These are phyloP conservation scores for Globisporangium sylvaticum DNA, from an alignment of 352 stramenopile genomes.

Conservation along the genomic window DNA sequence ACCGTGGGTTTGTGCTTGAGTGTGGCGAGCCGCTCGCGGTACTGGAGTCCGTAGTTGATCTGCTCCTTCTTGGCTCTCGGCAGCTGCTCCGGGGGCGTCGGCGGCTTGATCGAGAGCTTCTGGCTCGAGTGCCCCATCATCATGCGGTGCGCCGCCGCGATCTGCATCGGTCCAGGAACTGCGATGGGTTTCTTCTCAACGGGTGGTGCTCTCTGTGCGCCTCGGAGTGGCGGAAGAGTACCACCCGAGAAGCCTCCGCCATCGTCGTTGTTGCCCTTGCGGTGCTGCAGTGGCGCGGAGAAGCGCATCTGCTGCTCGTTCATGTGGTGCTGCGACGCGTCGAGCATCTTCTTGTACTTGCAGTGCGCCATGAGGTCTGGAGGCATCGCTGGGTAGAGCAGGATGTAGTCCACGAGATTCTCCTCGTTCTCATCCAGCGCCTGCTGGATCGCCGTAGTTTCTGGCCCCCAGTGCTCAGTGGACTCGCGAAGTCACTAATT, in stretches of 20 bases:
- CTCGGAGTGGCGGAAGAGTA: slow-evolving; percentile 46
- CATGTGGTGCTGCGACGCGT: slow-evolving; percentile 74
- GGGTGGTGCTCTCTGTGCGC: slow-evolving; percentile 28
- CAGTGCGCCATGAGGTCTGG: slow-evolving; percentile 25
- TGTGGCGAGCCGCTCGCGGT: slow-evolving; percentile 66
- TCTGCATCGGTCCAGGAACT: slow-evolving; percentile 62
- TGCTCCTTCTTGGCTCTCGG: slow-evolving; percentile 40
- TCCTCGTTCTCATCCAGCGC: slow-evolving; percentile 29
- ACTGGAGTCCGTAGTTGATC: slow-evolving; percentile 73
- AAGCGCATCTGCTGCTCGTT: slow-evolving; percentile 82
- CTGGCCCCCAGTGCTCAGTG: background rate
- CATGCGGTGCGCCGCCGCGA: slow-evolving; percentile 70
- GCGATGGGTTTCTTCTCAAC: slow-evolving; percentile 61
- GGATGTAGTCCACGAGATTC: slow-evolving; percentile 55
- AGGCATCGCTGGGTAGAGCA: slow-evolving; percentile 52
- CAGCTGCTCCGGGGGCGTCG: slow-evolving; percentile 53
- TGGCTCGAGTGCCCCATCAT: slow-evolving; percentile 86
- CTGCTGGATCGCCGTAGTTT: background rate
- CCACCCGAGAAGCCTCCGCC: slow-evolving; percentile 19
- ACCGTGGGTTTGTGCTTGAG: slow-evolving; percentile 81
- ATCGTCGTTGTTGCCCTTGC: slow-evolving; percentile 28
- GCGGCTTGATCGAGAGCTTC: slow-evolving; percentile 71
- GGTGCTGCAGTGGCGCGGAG: slow-evolving; percentile 71
- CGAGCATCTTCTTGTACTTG: slow-evolving; percentile 78
- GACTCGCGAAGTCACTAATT: slow-evolving; percentile 37